Evolutionary conservation across 192 early-diverging fungal genomes (phyloP), one percentile per base, ranked within the genome.

Genomic region (Entomortierella chlamydospora): DNA sequence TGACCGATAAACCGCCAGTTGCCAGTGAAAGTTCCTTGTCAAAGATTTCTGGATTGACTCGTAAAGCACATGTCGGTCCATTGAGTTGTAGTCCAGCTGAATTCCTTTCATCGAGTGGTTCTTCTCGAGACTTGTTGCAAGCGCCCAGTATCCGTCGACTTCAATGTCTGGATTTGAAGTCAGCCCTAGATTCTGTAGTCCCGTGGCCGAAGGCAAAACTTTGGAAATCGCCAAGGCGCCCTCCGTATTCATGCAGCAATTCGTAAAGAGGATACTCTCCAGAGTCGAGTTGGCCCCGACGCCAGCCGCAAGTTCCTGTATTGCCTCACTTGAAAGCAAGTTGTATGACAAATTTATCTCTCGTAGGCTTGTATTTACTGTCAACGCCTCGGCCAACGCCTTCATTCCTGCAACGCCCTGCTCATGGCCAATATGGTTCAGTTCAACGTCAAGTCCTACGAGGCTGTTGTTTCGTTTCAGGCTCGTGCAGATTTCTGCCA

Each of bases 1-100:
- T 0, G 74, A 72, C 23, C 50, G 13, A 53, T 85, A 82, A 2
- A 73, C 55, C 0, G 73, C 68, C 33, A 60, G 61, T 47, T 85
- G 83, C 70, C 71, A 79, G 13, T 83, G 42, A 68, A 73, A 73
- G 34, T 85, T 85, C 47, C 76, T 59, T 18, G 81, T 80, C 28
- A 85, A 54, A n/a, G 77, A 76, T 17, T 59, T 12, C 43, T 85
- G 74, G 17, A 85, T 85, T 2, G 77, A 80, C n/a, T 85, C 68
- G 41, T 82, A 73, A 2, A 85, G 45, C 0, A n/a, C 39, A 52
- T 81, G 81, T 59, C 81, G 78, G 26, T 83, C 83, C 2, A 51
- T 76, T 12, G 82, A 80, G 59, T 85, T 84, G 60, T 84, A 85
- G 47, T 85, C 83, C 23, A 85, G 60, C 37, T 82, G 78, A 13